phyloP scores from a whole-genome alignment of 441 rosid genomes.

The Gossypium laxum region DNA sequence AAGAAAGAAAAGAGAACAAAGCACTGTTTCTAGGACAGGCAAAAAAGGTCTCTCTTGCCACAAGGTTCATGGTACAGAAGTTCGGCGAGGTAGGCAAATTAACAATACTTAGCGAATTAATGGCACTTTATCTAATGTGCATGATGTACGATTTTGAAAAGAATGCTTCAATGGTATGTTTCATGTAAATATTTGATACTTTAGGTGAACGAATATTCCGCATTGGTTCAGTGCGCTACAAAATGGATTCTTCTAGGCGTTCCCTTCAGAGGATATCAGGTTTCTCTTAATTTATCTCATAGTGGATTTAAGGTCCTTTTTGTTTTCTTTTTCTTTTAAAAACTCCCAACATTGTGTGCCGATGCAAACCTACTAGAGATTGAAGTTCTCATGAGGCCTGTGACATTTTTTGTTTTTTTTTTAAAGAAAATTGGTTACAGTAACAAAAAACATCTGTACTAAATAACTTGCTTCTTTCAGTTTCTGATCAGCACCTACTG shows the following conservation, averaged over 20 bases:
- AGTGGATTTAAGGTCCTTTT: neutral
- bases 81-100: slow-evolving; percentile 23
- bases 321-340: neutral
- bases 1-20: slow-evolving; percentile 56
- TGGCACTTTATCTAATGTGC: neutral
- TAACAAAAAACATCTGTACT: neutral
- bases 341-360: neutral
- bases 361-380: neutral
- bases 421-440: neutral
- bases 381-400: neutral
- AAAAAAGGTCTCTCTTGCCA: slow-evolving; percentile 36
- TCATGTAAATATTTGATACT: slow-evolving; percentile 17
- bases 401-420: neutral
- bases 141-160: slow-evolving; percentile 6
- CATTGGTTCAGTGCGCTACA: slow-evolving; percentile 71
- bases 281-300: slow-evolving; percentile 19
- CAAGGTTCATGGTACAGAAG: slow-evolving; percentile 31
- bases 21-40: slow-evolving; percentile 32
- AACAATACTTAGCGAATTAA: slow-evolving; percentile 4
- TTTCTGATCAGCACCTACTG: neutral
- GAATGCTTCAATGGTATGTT: slow-evolving; percentile 4
- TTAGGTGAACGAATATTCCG: slow-evolving; percentile 75
- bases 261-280: slow-evolving; percentile 90
- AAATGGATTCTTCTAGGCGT: slow-evolving; percentile 84
- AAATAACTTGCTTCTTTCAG: neutral